Evolutionary conservation across 1,284 basidiomycete species (phyloP).

Genomic region (Melampsora americana): DNA sequence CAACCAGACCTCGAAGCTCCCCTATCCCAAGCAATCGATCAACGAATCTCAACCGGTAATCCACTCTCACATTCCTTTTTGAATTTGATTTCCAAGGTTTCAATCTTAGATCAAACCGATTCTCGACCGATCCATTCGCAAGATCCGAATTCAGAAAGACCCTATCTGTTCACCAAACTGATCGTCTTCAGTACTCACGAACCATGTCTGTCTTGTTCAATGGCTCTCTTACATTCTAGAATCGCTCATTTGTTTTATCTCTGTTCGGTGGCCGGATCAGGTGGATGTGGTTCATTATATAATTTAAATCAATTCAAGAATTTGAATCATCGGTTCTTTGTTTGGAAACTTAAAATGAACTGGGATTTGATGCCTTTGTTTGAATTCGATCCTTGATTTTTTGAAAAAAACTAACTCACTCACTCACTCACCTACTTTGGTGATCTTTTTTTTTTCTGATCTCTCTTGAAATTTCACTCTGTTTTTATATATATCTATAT

Average conservation of each 20-base stretch:
- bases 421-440: no score
- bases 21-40: constrained; percentile 63
- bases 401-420: no score
- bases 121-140: no score
- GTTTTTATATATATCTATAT: no score
- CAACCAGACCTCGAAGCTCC: constrained; percentile 44
- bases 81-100: constrained; percentile 66
- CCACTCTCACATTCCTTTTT: constrained; percentile 78
- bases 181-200: constrained; percentile 85
- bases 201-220: constrained; percentile 90
- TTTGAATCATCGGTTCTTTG: constrained; percentile 39
- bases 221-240: constrained; percentile 85
- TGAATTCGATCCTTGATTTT: neutral
- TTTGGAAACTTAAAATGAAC: constrained; percentile 16
- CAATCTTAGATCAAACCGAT: constrained; percentile 52
- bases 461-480: no score
- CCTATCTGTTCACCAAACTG: constrained; percentile 76
- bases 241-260: constrained; percentile 78
- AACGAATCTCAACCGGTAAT: constrained; percentile 65
- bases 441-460: no score
- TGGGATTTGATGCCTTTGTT: neutral
- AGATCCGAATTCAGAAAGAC: no score
- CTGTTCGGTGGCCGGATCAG: constrained; percentile 64
- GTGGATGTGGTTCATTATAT: constrained; percentile 40
- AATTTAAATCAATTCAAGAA: constrained; percentile 27